Conservation (phyloP, 805 yeast species). For the Sugiyamaella floridensis region DNA sequence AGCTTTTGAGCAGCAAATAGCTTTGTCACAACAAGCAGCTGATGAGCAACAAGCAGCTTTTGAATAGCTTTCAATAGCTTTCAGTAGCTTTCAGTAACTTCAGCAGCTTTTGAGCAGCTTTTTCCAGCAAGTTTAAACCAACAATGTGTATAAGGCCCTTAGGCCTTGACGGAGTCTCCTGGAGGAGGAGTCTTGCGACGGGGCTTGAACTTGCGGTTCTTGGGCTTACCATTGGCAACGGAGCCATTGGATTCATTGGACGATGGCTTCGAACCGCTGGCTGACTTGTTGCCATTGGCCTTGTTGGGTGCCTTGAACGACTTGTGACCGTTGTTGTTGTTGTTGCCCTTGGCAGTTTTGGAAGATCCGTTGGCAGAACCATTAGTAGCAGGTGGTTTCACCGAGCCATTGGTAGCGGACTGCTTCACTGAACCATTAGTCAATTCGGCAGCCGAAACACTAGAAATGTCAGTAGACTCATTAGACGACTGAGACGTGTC, state of each 20-base stretch:
- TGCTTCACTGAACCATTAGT: too few relatives aligned
- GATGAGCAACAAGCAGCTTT: too few relatives aligned
- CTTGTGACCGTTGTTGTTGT: neutral
- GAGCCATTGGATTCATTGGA: neutral
- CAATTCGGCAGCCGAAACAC: too few relatives aligned
- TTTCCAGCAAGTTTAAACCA: too few relatives aligned
- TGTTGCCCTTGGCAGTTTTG: neutral
- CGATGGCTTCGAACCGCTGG: neutral
- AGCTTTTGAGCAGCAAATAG: too few relatives aligned
- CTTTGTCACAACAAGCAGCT: too few relatives aligned
- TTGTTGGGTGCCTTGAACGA: too few relatives aligned
- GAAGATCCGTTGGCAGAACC: neutral
- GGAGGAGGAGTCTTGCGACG: neutral
- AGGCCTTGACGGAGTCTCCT: neutral
- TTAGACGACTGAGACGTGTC: neutral
- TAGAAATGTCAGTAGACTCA: neutral
- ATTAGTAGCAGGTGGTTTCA: neutral
- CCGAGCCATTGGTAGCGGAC: too few relatives aligned
- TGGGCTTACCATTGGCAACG: neutral
- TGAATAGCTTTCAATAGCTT: too few relatives aligned
- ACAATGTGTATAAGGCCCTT: neutral
- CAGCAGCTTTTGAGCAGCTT: too few relatives aligned
- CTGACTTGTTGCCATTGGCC: neutral
- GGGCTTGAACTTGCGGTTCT: neutral
- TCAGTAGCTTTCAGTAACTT: too few relatives aligned